These are phyloP conservation scores for Musa troglodytarum DNA, from an alignment of 176 grass and related monocot genomes.

Conservation along the genomic window DNA sequence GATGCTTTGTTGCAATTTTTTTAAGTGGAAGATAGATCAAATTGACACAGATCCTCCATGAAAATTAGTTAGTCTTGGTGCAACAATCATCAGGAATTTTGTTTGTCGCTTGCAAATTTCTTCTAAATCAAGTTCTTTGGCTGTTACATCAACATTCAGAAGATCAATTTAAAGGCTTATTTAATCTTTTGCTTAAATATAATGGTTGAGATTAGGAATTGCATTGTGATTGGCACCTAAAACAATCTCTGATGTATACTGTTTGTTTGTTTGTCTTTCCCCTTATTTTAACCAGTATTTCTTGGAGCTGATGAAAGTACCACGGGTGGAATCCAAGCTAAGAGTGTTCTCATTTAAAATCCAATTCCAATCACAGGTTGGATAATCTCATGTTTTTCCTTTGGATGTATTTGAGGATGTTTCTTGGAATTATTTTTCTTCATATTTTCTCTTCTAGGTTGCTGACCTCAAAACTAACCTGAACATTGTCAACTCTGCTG, in stretches of 20 bases:
- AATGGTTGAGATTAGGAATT: background rate
- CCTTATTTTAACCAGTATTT: slow-evolving; percentile 27
- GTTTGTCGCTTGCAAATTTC: background rate
- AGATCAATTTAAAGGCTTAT: background rate
- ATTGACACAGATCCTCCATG: background rate
- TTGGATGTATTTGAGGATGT: background rate
- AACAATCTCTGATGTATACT: background rate
- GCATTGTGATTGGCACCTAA: background rate
- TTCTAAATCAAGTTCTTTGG: background rate
- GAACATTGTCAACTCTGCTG: slow-evolving; percentile 76
- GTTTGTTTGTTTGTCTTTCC: background rate
- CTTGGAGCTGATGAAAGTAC: slow-evolving; percentile 82
- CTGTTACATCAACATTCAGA: background rate
- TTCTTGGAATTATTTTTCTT: slow-evolving; percentile 25
- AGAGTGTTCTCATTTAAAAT: slow-evolving; percentile 22
- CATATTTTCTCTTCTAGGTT: slow-evolving; percentile 48
- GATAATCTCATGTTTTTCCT: background rate
- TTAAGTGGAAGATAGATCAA: background rate
- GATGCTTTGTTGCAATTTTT: background rate
- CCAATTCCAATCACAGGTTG: slow-evolving; percentile 11
- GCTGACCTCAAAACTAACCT: slow-evolving; percentile 74
- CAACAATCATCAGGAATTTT: background rate
- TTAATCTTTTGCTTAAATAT: background rate
- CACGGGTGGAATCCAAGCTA: slow-evolving; percentile 23
- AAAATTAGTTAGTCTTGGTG: background rate